Conservation (phyloP, 768 basidiomycete species). For the Coprinopsis strossmayeri region DNA sequence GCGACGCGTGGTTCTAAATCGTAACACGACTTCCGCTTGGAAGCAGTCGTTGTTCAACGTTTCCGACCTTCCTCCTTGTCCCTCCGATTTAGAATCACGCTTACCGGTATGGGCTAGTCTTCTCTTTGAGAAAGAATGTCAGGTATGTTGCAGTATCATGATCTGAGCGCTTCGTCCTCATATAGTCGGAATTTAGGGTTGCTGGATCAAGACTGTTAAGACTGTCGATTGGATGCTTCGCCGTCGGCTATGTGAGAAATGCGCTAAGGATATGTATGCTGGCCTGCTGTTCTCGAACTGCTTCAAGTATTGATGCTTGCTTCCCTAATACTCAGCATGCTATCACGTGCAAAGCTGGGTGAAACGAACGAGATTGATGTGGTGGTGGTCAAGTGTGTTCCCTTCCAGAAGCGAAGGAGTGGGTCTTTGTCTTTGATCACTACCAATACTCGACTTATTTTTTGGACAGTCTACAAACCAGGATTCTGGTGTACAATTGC, state of each 20-base stretch:
- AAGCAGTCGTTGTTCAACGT: neutral
- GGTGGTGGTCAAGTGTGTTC: neutral
- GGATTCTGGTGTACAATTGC: conserved; percentile 13
- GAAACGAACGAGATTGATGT: neutral
- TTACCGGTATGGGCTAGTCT: neutral
- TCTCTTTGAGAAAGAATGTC: neutral
- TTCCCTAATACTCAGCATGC: neutral
- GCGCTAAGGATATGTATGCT: neutral
- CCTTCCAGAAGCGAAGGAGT: neutral
- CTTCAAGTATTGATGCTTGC: neutral
- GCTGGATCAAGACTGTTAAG: neutral
- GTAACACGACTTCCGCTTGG: neutral
- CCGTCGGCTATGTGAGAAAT: neutral
- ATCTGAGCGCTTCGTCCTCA: neutral
- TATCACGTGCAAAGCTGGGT: neutral
- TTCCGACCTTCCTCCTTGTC: neutral
- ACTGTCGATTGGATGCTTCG: neutral
- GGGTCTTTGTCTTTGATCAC: neutral
- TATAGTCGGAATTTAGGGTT: neutral
- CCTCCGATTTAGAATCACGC: neutral
- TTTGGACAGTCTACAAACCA: neutral
- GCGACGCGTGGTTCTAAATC: neutral
- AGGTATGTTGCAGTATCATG: neutral
- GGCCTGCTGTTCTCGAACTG: neutral
- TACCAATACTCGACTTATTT: neutral